These are phyloP conservation scores for Sequoia sempervirens DNA, from an alignment of 75 land plant species.

Conservation along the genomic window DNA sequence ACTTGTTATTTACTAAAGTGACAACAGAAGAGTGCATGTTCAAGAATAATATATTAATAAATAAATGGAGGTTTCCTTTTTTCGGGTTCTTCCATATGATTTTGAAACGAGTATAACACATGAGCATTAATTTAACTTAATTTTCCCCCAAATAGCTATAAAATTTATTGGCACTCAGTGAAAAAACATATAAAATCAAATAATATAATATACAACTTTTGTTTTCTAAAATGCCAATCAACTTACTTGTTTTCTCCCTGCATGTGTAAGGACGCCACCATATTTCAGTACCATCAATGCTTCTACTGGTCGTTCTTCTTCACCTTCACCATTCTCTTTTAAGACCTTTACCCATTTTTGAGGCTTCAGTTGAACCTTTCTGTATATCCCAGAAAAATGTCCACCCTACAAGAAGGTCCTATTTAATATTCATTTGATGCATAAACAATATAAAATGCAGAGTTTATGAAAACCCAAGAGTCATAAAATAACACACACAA, in stretches of 20 bases:
- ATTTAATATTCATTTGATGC: neutral
- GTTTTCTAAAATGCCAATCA: neutral
- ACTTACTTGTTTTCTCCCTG: conserved; percentile 97
- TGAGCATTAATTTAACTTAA: neutral
- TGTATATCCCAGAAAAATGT: conserved; percentile 97
- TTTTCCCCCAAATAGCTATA: neutral
- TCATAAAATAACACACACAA: neutral
- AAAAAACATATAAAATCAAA: neutral
- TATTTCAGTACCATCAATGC: conserved; percentile 98
- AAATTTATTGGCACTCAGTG: neutral
- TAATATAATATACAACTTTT: neutral
- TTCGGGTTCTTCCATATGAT: neutral
- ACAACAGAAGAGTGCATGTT: neutral
- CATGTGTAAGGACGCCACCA: conserved; percentile 99
- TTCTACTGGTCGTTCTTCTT: conserved; percentile 92
- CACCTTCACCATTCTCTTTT: conserved; percentile 78
- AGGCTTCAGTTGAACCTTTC: conserved; percentile 98
- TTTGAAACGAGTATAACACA: neutral
- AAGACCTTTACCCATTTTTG: conserved; percentile 84
- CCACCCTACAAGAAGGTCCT: conserved; percentile 65
- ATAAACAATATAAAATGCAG: neutral
- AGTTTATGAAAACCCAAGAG: neutral
- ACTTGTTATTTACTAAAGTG: neutral
- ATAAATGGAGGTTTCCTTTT: neutral
- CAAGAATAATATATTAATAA: neutral